Conservation (phyloP, 2,329 filamentous ascomycete genomes). For the Cladosporium phlei region DNA sequence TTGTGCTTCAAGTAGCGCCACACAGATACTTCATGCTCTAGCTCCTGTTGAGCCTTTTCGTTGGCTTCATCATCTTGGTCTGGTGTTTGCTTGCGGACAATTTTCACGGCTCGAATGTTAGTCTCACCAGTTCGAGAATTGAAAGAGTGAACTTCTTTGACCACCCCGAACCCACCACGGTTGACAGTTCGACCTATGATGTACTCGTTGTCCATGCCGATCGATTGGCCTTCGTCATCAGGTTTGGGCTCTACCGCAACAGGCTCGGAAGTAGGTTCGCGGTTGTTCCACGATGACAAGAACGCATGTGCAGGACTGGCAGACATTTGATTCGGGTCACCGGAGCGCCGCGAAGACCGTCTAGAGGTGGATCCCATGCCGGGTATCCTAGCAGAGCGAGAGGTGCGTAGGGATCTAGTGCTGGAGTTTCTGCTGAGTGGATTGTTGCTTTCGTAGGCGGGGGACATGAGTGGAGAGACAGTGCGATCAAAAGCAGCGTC, state of each 20-base stretch:
- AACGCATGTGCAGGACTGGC: conserved; percentile 32
- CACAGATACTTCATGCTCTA: conserved; percentile 64
- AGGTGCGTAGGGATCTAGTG: conserved; percentile 24
- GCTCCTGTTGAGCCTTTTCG: conserved; percentile 60
- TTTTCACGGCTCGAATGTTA: conserved; percentile 60
- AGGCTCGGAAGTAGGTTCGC: conserved; percentile 19
- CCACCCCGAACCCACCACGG: conserved; percentile 61
- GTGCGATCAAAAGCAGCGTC: conserved; percentile 4
- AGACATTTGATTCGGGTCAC: conserved; percentile 23
- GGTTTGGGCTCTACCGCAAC: conserved; percentile 41
- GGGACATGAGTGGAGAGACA: conserved; percentile 24
- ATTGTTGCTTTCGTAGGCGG: conserved; percentile 20
- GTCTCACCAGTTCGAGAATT: conserved; percentile 44
- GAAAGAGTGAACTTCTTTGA: conserved; percentile 63
- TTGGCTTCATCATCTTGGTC: conserved; percentile 57
- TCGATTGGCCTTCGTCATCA: conserved; percentile 63
- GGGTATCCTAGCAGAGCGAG: conserved; percentile 19
- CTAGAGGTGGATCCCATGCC: conserved; percentile 17
- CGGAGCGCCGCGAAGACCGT: conserved; percentile 26
- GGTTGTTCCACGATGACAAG: conserved; percentile 24
- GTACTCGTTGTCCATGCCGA: conserved; percentile 57
- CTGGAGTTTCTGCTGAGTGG: conserved; percentile 29
- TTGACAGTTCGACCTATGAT: conserved; percentile 64
- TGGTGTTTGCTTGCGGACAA: conserved; percentile 56
- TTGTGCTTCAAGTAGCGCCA: conserved; percentile 62